Percentiles rank a stretch among this genome's conserved stretches.
These are phyloP conservation scores for Rhodotorula sp. DNA, from an alignment of 1,284 basidiomycete species.

Conservation along the genomic window DNA sequence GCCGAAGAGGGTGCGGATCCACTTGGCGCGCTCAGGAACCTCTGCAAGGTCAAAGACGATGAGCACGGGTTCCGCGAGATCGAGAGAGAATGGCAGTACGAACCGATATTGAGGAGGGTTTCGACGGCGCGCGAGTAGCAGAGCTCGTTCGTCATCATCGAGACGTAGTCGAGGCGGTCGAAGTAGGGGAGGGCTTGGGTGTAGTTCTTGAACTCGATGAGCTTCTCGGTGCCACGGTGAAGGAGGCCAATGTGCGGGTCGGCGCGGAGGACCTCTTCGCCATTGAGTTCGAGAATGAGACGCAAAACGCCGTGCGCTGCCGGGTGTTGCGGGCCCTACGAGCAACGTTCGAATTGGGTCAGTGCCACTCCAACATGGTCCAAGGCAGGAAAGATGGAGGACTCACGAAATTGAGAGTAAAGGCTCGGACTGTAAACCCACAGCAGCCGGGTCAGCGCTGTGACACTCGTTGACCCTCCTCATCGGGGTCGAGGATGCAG, in stretches of 20 bases:
- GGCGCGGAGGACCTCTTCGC: constrained; percentile 60
- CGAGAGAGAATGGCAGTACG: background rate
- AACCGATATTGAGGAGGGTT: constrained; percentile 87
- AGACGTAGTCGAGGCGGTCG: constrained; percentile 97
- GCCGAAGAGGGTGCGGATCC: constrained; percentile 96
- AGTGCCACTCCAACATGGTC: too few species aligned
- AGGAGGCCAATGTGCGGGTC: constrained; percentile 87
- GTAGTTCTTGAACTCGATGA: constrained; percentile 99
- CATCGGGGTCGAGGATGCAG: too few species aligned
- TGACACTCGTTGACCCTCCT: too few species aligned
- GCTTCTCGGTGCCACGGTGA: constrained; percentile 96
- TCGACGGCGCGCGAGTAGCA: constrained; percentile 97
- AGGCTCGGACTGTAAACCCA: too few species aligned
- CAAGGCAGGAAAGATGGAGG: too few species aligned
- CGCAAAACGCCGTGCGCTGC: constrained; percentile 98
- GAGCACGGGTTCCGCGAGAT: background rate
- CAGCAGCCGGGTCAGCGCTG: too few species aligned
- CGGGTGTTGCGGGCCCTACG: constrained; percentile 77
- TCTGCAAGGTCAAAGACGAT: constrained; percentile 51
- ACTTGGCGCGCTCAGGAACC: constrained; percentile 97
- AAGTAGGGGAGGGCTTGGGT: constrained; percentile 94
- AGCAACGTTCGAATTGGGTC: too few species aligned
- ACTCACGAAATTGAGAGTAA: too few species aligned
- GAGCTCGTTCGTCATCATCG: constrained; percentile 98
- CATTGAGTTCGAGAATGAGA: constrained; percentile 95